Percentiles rank a stretch among this genome's conserved stretches.
Evolutionary conservation across 108 stramenopile species (phyloP).

Genomic region (Aurantiochytrium sp.): DNA sequence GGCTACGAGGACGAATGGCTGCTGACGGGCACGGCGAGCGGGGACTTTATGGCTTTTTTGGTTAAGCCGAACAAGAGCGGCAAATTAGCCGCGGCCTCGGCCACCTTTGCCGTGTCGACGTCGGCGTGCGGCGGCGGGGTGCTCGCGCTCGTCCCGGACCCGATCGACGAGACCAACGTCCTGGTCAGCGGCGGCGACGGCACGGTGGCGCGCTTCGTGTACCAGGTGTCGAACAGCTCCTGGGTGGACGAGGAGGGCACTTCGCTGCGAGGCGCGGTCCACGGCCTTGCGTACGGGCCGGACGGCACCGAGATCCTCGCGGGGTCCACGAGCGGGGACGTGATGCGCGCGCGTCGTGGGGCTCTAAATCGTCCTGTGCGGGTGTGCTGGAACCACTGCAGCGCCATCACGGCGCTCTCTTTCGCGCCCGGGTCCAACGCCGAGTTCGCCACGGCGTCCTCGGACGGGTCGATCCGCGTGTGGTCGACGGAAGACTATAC

Average conservation of each 20-base stretch:
- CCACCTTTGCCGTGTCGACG: not conserved
- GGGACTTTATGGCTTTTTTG: constrained; percentile 12
- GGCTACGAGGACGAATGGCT: constrained; percentile 2
- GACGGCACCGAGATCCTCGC: not conserved
- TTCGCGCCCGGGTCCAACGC: constrained; percentile 43
- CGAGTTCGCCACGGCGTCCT: constrained; percentile 56
- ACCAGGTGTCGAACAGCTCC: not conserved
- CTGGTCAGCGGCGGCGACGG: constrained; percentile 57
- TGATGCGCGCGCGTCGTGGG: constrained; percentile 42
- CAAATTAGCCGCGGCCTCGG: not conserved
- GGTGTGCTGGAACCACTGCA: not conserved
- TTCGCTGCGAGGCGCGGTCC: not conserved
- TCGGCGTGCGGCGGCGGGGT: constrained; percentile 4
- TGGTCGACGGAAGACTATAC: constrained; percentile 55
- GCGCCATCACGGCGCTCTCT: not conserved
- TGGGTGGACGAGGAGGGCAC: not conserved
- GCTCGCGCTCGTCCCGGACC: not conserved
- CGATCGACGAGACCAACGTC: not conserved
- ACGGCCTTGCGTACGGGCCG: not conserved
- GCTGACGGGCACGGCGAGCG: not conserved
- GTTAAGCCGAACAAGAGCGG: not conserved
- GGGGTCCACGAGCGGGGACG: constrained; percentile 39
- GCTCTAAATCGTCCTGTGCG: not conserved
- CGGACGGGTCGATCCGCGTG: constrained; percentile 50
- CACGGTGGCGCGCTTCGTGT: constrained; percentile 50